These are phyloP conservation scores for Halophytophthora batemanensis DNA, from an alignment of 352 stramenopile genomes.

Conservation along the genomic window DNA sequence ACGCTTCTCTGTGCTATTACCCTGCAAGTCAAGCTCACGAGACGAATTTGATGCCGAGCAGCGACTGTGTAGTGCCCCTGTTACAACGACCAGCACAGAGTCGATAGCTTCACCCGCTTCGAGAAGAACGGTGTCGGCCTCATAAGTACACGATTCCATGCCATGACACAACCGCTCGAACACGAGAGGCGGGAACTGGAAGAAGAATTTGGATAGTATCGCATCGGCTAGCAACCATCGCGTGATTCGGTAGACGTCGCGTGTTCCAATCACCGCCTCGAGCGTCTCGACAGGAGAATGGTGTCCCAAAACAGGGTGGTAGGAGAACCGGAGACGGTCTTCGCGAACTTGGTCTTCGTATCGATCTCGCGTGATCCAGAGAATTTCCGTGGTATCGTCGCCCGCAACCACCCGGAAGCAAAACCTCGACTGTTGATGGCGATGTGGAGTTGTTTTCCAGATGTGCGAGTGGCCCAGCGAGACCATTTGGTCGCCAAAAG, in stretches of 20 bases:
- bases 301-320: conserved; percentile 22
- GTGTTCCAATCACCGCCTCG: conserved; percentile 10
- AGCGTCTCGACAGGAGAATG: not conserved
- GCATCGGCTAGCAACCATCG: conserved; percentile 32
- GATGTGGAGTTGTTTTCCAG: conserved; percentile 15
- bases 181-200: conserved; percentile 55
- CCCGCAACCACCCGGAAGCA: conserved; percentile 32
- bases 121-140: conserved; percentile 11
- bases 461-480: conserved; percentile 35
- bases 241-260: conserved; percentile 23
- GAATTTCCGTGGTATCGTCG: conserved; percentile 43
- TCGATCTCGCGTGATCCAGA: conserved; percentile 35
- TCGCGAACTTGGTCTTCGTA: conserved; percentile 36
- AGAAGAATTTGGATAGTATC: conserved; percentile 35
- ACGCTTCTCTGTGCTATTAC: conserved; percentile 3
- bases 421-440: conserved; percentile 6
- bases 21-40: not conserved
- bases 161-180: conserved; percentile 47
- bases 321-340: conserved; percentile 39
- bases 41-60: conserved; percentile 3
- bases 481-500: conserved; percentile 55
- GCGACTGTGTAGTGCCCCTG: conserved; percentile 24
- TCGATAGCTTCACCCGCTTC: conserved; percentile 21
- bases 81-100: conserved; percentile 33
- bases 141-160: conserved; percentile 36